Base-by-base conservation (phyloP, 2,329 filamentous ascomycete species). In the Sarocladiaceae sp. region DNA sequence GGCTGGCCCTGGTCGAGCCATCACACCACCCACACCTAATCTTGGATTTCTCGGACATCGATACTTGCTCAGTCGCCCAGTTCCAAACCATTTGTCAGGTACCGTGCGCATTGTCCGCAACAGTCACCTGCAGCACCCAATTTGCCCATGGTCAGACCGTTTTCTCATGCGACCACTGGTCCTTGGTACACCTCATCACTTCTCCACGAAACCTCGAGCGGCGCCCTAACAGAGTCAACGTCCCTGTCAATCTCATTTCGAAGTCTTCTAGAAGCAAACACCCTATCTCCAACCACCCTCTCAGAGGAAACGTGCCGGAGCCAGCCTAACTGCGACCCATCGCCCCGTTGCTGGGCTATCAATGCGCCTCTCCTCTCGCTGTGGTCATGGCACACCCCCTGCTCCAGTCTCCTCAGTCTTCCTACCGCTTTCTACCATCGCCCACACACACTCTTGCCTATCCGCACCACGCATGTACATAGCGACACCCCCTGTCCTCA, bases 21-120 rank as follows among this genome's bases (percentile, higher is more conserved):
- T 50, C 47, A 50, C 29, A 36, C 33, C 47, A 37, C 47, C 47
- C 47, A 50, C 47, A 36, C 47, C 29, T 37, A 50, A 50, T 50
- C 31, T 37, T 50, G 47, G 47, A 8, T 5, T 36, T 37, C 18
- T 20, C 10, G 5, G 28, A 26, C 8, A 11, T 5, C 15, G 26
- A 48, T 48, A 48, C 44, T 33, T 48, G 40, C 44, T 8, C 15
- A 18, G 5, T 7, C 44, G 10, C 44, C 11, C 23, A 4, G 10
- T 20, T 22, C 44, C 37, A 20, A 31, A 6, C 18, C 5, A 3
- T 18, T n/a, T n/a, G 10, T 20, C 18, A 17, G 29, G 47, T 37
- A 50, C 47, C 22, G 15, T 31, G 20, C 12, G 12, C 47, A 37
- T 26, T 31, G 31, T 25, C 31, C 29, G 12, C 31, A 8, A 50